Evolutionary conservation across 176 grass and related monocot genomes (phyloP).

Genomic region (Juncus effusus): DNA sequence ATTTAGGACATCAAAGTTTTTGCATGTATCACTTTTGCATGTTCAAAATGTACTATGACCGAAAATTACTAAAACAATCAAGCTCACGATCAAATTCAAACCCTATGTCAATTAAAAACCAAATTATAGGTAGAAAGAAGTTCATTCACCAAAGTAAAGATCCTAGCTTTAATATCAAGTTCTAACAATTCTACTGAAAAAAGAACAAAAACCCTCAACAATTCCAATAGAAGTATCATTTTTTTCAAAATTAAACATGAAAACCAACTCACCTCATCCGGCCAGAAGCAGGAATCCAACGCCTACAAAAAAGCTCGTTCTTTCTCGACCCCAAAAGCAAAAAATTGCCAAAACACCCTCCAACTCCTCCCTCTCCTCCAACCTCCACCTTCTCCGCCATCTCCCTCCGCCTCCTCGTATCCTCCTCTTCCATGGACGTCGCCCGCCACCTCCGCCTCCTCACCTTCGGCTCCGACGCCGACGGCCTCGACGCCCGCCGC

Average conservation of each 20-base stretch:
- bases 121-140: neutral
- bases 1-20: neutral
- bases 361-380: conserved; percentile 25
- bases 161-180: neutral
- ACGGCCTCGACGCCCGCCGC: conserved; percentile 22
- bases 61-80: too few relatives aligned
- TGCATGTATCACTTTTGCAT: neutral
- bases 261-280: conserved; percentile 53
- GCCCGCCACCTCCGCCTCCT: conserved; percentile 14
- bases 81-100: too few relatives aligned
- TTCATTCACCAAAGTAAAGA: neutral
- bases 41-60: too few relatives aligned
- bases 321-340: conserved; percentile 56
- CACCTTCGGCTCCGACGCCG: neutral
- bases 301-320: conserved; percentile 80
- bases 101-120: neutral
- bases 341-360: conserved; percentile 37
- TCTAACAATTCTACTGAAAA: conserved; percentile 1
- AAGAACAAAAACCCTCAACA: neutral
- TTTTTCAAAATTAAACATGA: neutral
- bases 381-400: conserved; percentile 33
- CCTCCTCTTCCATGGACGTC: conserved; percentile 39
- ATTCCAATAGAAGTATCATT: neutral
- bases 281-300: conserved; percentile 45
- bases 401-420: conserved; percentile 32